Evolutionary conservation across 805 yeast genomes (phyloP).

Genomic region (Spencermartinsiella europaea): DNA sequence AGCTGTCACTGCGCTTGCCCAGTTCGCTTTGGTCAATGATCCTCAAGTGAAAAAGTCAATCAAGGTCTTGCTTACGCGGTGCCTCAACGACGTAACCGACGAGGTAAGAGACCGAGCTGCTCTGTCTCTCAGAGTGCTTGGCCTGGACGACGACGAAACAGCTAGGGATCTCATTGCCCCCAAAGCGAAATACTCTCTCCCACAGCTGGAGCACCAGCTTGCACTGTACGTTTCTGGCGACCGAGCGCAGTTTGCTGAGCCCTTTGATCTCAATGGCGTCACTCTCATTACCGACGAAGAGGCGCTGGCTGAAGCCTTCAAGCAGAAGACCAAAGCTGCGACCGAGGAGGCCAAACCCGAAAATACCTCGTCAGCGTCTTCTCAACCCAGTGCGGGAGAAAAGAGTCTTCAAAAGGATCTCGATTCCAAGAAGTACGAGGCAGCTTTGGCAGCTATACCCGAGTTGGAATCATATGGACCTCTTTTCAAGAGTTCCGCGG

Average conservation of each 20-base stretch:
- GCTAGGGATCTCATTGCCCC: conserved; percentile 55
- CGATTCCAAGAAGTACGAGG: conserved; percentile 43
- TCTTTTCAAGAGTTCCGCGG: conserved; percentile 63
- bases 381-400: conserved; percentile 29
- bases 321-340: conserved; percentile 48
- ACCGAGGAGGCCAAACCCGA: conserved; percentile 45
- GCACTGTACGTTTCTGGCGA: conserved; percentile 58
- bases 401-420: conserved; percentile 18
- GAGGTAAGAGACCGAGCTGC: conserved; percentile 98
- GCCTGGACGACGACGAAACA: conserved; percentile 35
- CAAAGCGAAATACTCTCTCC: conserved; percentile 63
- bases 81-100: conserved; percentile 84
- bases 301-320: conserved; percentile 31
- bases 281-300: conserved; percentile 44
- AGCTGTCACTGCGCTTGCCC: conserved; percentile 87
- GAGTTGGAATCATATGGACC: conserved; percentile 72
- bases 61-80: conserved; percentile 69
- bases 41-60: conserved; percentile 62
- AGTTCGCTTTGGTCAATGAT: conserved; percentile 76
- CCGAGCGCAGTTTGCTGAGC: conserved; percentile 41
- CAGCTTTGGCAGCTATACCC: conserved; percentile 63
- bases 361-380: conserved; percentile 27
- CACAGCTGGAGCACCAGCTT: conserved; percentile 72
- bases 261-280: conserved; percentile 68
- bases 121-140: conserved; percentile 66